phyloP scores from a whole-genome alignment of 768 basidiomycete genomes.

The Boletus rubropictus region DNA sequence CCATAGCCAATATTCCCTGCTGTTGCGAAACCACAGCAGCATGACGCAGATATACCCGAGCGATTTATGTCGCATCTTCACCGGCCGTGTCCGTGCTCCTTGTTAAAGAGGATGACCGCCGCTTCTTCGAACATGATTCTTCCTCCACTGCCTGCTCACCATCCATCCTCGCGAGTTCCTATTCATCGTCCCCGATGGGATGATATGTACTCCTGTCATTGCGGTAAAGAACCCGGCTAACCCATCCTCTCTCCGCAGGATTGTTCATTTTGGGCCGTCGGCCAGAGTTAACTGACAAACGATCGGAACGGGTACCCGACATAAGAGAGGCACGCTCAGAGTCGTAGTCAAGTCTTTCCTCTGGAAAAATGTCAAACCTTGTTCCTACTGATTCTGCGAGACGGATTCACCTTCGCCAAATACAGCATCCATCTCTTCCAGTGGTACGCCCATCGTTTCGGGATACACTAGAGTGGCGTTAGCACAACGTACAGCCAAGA shows the following conservation, averaged over 20 bases:
- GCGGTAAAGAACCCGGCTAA: constrained; percentile 45
- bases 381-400: constrained; percentile 10
- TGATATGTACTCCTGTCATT: constrained; percentile 40
- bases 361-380: constrained; percentile 24
- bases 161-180: constrained; percentile 54
- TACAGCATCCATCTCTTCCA: constrained; percentile 88
- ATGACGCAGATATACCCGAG: neutral
- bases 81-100: constrained; percentile 3
- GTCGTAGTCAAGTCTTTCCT: constrained; percentile 62
- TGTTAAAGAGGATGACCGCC: constrained; percentile 9
- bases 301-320: constrained; percentile 34
- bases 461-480: constrained; percentile 57
- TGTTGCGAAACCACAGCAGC: constrained; percentile 4
- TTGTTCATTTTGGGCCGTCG: constrained; percentile 21
- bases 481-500: neutral
- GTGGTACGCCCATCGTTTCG: constrained; percentile 78
- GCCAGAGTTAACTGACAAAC: constrained; percentile 31
- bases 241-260: constrained; percentile 37
- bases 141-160: constrained; percentile 28
- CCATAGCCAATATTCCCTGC: constrained; percentile 2
- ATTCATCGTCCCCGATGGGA: constrained; percentile 48
- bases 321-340: constrained; percentile 57
- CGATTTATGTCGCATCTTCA: constrained; percentile 7
- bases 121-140: constrained; percentile 15
- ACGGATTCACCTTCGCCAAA: constrained; percentile 72